Evolutionary conservation across 768 basidiomycete genomes (phyloP).

Genomic region (Rhizopogon vinicolor): DNA sequence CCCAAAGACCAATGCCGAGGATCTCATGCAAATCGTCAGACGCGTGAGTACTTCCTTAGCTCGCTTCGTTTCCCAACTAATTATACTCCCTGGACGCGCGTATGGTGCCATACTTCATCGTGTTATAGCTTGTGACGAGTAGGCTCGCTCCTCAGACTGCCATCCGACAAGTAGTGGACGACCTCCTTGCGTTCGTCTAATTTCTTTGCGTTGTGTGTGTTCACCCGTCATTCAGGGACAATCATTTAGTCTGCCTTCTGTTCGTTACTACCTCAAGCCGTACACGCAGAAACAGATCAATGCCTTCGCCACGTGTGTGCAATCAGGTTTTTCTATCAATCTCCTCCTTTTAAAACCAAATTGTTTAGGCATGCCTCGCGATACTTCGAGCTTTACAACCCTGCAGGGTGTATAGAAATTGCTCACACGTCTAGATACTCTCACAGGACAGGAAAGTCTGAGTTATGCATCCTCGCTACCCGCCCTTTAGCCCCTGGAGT

Average conservation of each 20-base stretch:
- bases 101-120: slow-evolving; percentile 9
- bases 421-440: slow-evolving; percentile 86
- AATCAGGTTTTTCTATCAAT: slow-evolving; percentile 22
- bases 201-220: slow-evolving; percentile 14
- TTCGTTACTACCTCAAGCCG: slow-evolving; percentile 72
- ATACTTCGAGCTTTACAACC: slow-evolving; percentile 84
- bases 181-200: slow-evolving; percentile 64
- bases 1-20: slow-evolving; percentile 67
- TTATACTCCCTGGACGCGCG: slow-evolving; percentile 17
- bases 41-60: slow-evolving; percentile 51
- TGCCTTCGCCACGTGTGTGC: slow-evolving; percentile 85
- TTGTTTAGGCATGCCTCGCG: slow-evolving; percentile 74
- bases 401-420: slow-evolving; percentile 81
- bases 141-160: slow-evolving; percentile 53
- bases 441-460: slow-evolving; percentile 83
- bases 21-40: slow-evolving; percentile 68
- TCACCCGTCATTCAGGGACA: slow-evolving; percentile 15
- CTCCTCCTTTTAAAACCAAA: slow-evolving; percentile 17
- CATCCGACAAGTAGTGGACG: slow-evolving; percentile 71
- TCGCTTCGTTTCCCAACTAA: slow-evolving; percentile 20
- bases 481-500: slow-evolving; percentile 60
- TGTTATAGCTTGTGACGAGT: slow-evolving; percentile 49
- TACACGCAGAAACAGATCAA: slow-evolving; percentile 85
- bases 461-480: slow-evolving; percentile 83
- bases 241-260: slow-evolving; percentile 54